Base-by-base conservation (phyloP, 345 rosid genomes). In the Gossypium turneri region DNA sequence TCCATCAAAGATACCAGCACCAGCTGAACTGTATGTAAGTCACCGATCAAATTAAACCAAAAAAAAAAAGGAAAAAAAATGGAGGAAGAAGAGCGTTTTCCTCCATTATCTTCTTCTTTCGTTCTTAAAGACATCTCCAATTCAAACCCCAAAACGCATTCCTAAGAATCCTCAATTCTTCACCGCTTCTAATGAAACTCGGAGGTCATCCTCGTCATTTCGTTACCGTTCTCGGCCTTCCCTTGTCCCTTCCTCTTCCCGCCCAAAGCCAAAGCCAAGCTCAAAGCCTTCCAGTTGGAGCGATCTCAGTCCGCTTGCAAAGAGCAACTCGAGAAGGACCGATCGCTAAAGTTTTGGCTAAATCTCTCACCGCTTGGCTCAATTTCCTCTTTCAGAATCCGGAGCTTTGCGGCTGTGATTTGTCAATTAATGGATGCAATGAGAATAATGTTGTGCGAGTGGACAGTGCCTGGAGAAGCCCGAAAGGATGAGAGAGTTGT, bases 341-440 rank as follows among this genome's bases (percentile, higher is more conserved):
- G 77, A 41, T 83, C 85, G 4, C 90, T 94, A 9, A 88, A 83
- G 69, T 84, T 3, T 89, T 92, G 51, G 81, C 97, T 38, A 92
- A 88, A 73, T 90, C 95, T 13, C 94, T 94, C 44, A 81, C 94
- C 2, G 90, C 86, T 8, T 94, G 97, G 97, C 97, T 94, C 67
- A 92, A 90, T 80, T 92, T 89, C 83, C 80, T 94, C 19, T 53
- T 90, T 44, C 83, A 84, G n/a, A 88, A 84, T 72, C 98, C 98
- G n/a, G 74, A 12, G 13, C 84, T 60, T 22, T 92, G 98, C 66
- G 97, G 97, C 56, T 90, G 97, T 69, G 74, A 77, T 67, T 47
- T 74, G 63, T 73, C 77, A 13, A 25, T 62, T 38, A 58, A 67
- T 41, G 80, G 50, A 45, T 79, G 83, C 19, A 84, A 84, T 10